Conservation (phyloP, 179 eudicot genomes). For the Nepenthes alata region DNA sequence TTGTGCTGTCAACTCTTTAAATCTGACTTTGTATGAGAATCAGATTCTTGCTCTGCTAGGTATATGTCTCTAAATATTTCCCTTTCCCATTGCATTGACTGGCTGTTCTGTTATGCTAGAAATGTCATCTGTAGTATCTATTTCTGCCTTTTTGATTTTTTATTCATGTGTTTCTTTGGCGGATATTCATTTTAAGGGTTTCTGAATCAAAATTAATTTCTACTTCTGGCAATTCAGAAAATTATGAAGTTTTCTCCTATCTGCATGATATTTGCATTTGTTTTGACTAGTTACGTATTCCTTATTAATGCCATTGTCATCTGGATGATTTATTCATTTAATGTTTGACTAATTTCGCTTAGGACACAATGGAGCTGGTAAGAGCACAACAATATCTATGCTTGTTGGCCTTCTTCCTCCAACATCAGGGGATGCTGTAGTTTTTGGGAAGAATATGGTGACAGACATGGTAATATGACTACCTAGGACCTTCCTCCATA, state of each 20-base stretch:
- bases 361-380: slow-evolving; percentile 99
- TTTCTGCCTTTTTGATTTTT: background rate
- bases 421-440: slow-evolving; percentile 91
- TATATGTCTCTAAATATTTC: slow-evolving; percentile 14
- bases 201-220: background rate
- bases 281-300: background rate
- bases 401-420: slow-evolving; percentile 96
- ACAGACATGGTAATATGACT: slow-evolving; percentile 66
- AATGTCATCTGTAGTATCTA: background rate
- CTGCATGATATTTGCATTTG: background rate
- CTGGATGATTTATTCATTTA: background rate
- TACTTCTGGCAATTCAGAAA: background rate
- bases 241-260: background rate
- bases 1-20: slow-evolving; percentile 77
- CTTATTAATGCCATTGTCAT: background rate
- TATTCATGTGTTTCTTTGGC: background rate
- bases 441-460: slow-evolving; percentile 74
- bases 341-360: background rate
- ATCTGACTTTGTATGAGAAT: slow-evolving; percentile 80
- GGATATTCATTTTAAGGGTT: background rate
- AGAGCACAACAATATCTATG: slow-evolving; percentile 99
- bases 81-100: background rate
- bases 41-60: slow-evolving; percentile 97
- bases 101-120: background rate
- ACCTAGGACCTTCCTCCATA: background rate